Evolutionary conservation across 352 stramenopile species (phyloP).

Genomic region (Globisporangium canariense): DNA sequence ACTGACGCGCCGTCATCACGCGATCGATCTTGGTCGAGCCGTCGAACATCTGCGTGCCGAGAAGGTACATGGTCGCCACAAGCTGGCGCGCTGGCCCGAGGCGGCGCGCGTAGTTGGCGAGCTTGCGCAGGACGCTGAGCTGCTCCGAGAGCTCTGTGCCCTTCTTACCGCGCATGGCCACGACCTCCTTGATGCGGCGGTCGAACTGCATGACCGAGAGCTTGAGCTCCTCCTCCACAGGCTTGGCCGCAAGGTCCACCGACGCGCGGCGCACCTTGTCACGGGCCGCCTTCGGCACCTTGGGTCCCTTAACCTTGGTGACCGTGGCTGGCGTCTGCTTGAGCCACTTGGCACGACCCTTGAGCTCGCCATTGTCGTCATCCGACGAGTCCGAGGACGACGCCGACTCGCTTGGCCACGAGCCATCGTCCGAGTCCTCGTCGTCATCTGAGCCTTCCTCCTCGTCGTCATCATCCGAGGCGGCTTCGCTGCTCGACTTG

Average conservation of each 20-base stretch:
- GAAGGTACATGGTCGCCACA: slow-evolving; percentile 77
- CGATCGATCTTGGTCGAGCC: slow-evolving; percentile 83
- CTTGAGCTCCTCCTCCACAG: slow-evolving; percentile 81
- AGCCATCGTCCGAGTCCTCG: slow-evolving; percentile 21
- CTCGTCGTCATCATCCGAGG: slow-evolving; percentile 46
- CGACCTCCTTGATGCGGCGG: slow-evolving; percentile 80
- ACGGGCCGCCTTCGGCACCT: slow-evolving; percentile 38
- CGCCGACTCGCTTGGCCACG: slow-evolving; percentile 56
- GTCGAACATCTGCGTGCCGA: slow-evolving; percentile 81
- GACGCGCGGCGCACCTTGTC: slow-evolving; percentile 53
- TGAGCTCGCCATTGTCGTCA: slow-evolving; percentile 86
- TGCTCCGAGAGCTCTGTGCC: slow-evolving; percentile 74
- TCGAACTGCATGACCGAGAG: slow-evolving; percentile 78
- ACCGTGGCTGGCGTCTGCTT: slow-evolving; percentile 85
- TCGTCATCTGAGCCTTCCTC: slow-evolving; percentile 35
- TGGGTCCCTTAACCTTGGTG: slow-evolving; percentile 51
- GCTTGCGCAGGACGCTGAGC: slow-evolving; percentile 64
- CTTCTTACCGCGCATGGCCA: slow-evolving; percentile 83
- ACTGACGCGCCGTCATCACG: slow-evolving; percentile 77
- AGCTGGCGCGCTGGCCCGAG: slow-evolving; percentile 75
- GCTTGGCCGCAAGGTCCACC: slow-evolving; percentile 44
- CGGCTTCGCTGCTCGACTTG: slow-evolving; percentile 10
- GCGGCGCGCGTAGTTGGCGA: slow-evolving; percentile 75
- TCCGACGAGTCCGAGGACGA: slow-evolving; percentile 61
- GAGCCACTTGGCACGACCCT: slow-evolving; percentile 94